Evolutionary conservation across 2,329 filamentous ascomycete species (phyloP), one percentile per base, ranked within the genome.

Genomic region (Fusarium pseudocircinatum): DNA sequence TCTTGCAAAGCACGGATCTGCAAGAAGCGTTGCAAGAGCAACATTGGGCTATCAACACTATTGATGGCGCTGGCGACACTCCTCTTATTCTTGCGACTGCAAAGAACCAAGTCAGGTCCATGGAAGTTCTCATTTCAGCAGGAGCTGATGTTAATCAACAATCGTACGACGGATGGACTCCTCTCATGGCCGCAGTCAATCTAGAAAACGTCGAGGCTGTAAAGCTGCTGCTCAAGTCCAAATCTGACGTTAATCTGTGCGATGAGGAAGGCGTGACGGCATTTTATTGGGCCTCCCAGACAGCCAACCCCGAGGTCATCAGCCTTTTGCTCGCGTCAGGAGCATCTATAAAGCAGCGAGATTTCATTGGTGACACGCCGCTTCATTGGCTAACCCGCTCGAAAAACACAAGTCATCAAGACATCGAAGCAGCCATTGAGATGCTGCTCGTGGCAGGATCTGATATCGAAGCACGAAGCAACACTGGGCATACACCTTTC

Each of bases 401-500:
- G 30, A 3, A 12, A 20, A 11, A 2, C 18, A 36, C 2, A 2
- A 30, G 1, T 3, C 1, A 2, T 4, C n/a, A 18, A 7, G 39
- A 26, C 7, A 22, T 53, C 11, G 30, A 39, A 18, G 22, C 20
- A 14, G 15, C 30, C 5, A n/a, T 62, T 13, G 40, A 57, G 7
- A 10, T 47, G 20, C 47, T 73, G 8, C 13, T 50, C 16, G 12
- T 66, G 11, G 56, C 57, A 11, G 49, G 70, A 2, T 20, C 37
- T 4, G 39, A 66, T 16, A 39, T 60, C 12, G 42, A 64, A 4
- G 69, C 37, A 12, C 40, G 8, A 16, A 7, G 46, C 24, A 2
- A 10, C 0, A 0, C 0, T 0, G 34, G 34, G 16, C 0, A 0
- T 1, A 69, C 64, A 1, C 26, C 60, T 1, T 2, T 56, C 2